Base-by-base conservation (phyloP, 2,329 filamentous ascomycete genomes). In the Onygenales sp. region DNA sequence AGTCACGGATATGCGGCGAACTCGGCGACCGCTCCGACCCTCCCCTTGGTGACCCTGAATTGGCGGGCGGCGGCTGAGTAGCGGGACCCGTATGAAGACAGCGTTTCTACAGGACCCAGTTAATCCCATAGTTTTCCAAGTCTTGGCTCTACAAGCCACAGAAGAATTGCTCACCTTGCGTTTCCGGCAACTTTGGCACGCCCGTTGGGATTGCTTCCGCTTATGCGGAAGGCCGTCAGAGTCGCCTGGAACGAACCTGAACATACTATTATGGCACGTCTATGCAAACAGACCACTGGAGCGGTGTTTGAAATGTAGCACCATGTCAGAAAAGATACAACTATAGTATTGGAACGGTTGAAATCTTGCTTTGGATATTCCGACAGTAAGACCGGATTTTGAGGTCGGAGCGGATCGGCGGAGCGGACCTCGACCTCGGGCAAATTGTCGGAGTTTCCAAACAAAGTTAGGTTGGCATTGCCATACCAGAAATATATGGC, bases 141-240 rank as follows among this genome's bases (percentile, higher is more conserved):
- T 9, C 5, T 45, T 10, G 17, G 13, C 6, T n/a, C 13, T 4
- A 44, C 21, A 8, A 44, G 21, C n/a, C 21, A n/a, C 38, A 45
- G 14, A n/a, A 31, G 36, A 10, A 13, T 21, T 31, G 44, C 46
- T 31, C 10, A 54, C 52, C 46, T 54, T 54, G 21, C 52, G 45
- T 21, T 44, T 54, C 8, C 52, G 45, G 14, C 52, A 54, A 17
- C 36, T 49, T 9, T 36, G 39, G 32, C 52, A 54, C 14, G 52
- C 52, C 2, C 52, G 52, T 9, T 41, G 46, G 27, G 47, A 38
- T 47, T 47, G 44, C 27, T 2, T 47, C 13, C 44, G 48, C 35
- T 33, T 38, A 21, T 47, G 21, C 46, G 44, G 33, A n/a, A 33
- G 45, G 38, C 33, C 10, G 14, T 54, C 21, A 17, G 33, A 33